Base-by-base conservation (phyloP, 1,139 yeast genomes). In the Candida smagusa region DNA sequence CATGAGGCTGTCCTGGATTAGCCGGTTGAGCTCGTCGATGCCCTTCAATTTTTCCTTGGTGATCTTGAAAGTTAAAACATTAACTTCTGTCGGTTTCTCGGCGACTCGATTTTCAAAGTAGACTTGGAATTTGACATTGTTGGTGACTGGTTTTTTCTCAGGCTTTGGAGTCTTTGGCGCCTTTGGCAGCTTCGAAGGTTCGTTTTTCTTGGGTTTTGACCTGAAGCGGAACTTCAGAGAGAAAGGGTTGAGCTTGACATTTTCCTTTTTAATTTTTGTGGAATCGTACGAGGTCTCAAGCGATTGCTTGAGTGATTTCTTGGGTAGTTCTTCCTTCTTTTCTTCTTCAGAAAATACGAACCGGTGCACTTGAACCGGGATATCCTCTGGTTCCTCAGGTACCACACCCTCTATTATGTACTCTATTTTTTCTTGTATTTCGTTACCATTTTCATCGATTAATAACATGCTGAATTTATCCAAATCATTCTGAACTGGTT, bases 21-120 rank as follows among this genome's bases (percentile, higher is more conserved):
- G 56, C 33, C 59, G 52, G 25, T 54, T 46, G 27, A 65, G 50
- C 37, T 64, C 66, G 33, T 55, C 42, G 29, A 61, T 36, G 35
- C 47, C 49, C 9, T 40, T 38, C 22, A 63, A 49, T 40, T 49
- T 52, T 35, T 59, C 64, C 39, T 63, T 64, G 13, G 58, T 50
- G 34, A 64, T 45, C 40, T 54, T 53, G 9, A 64, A 38, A 0
- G 56, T 50, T 9, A 56, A 42, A 9, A 43, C 43, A 13, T 53
- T 54, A 9, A 31, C 42, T 7, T 46, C 42, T 6, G 35, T 26
- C n/a, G 19, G 13, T 12, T 33, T 33, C 4, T n/a, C 26, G 4
- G 11, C 11, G 11, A 9, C 23, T 16, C 21, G 7, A 22, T 13
- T 9, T 9, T 23, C 26, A 23, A 9, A 23, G 26, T 23, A 23